These are phyloP conservation scores for Lachnellula arida DNA, from an alignment of 2,329 filamentous ascomycete genomes.

Conservation along the genomic window DNA sequence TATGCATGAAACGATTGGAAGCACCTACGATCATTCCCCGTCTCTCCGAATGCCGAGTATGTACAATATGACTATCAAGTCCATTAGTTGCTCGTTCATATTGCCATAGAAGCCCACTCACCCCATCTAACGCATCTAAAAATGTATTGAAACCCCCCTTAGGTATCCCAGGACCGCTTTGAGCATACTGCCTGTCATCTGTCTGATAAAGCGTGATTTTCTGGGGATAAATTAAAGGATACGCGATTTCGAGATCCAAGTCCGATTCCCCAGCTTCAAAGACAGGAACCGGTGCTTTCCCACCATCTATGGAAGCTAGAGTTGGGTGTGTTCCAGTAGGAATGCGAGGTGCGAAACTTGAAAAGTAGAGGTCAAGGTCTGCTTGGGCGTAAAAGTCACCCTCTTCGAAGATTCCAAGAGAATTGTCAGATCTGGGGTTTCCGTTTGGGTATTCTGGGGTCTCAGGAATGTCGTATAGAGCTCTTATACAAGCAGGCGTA, in stretches of 20 bases:
- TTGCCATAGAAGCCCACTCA: background rate
- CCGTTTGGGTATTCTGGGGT: slow-evolving; percentile 31
- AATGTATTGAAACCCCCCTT: slow-evolving; percentile 27
- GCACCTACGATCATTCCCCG: slow-evolving; percentile 37
- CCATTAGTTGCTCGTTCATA: background rate
- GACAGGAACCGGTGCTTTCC: slow-evolving; percentile 10
- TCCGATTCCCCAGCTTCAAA: slow-evolving; percentile 3
- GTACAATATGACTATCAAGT: slow-evolving; percentile 37
- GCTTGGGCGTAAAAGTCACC: slow-evolving; percentile 19
- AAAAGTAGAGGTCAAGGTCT: slow-evolving; percentile 16
- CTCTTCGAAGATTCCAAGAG: slow-evolving; percentile 16
- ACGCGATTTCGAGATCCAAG: background rate
- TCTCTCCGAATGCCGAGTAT: slow-evolving; percentile 40
- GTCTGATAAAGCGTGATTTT: slow-evolving; percentile 27
- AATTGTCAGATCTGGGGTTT: slow-evolving; percentile 8
- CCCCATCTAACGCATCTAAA: slow-evolving; percentile 28
- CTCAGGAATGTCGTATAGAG: slow-evolving; percentile 34
- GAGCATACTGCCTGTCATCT: slow-evolving; percentile 24
- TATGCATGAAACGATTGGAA: slow-evolving; percentile 31
- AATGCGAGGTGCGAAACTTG: slow-evolving; percentile 12
- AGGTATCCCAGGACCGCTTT: slow-evolving; percentile 18
- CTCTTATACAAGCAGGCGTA: slow-evolving; percentile 32
- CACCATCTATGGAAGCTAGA: slow-evolving; percentile 23
- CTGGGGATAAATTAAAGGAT: slow-evolving; percentile 21
- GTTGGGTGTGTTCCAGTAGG: slow-evolving; percentile 15